These are phyloP conservation scores for Pelargonium australe DNA, from an alignment of 441 rosid genomes.

Conservation along the genomic window DNA sequence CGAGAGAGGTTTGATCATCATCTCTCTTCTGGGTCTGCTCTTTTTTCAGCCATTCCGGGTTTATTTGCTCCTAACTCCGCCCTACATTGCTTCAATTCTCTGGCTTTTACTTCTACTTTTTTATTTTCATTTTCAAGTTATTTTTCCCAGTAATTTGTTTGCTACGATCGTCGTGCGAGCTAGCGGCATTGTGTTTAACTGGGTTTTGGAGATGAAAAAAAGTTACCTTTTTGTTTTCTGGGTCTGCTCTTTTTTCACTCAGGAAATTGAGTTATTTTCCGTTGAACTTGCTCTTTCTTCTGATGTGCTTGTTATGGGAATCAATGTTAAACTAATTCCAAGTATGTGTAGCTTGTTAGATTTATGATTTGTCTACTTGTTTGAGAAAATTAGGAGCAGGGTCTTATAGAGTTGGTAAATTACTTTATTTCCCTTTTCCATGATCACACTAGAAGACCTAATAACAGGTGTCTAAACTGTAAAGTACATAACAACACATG, in stretches of 20 bases:
- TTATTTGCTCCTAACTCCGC: background rate
- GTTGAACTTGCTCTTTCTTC: background rate
- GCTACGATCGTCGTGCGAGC: background rate
- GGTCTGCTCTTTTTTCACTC: background rate
- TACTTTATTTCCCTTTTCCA: background rate
- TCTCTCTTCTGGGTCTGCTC: conserved; percentile 2
- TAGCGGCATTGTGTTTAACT: background rate
- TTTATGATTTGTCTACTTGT: background rate
- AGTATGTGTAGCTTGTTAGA: background rate
- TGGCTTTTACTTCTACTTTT: background rate
- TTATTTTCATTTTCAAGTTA: background rate
- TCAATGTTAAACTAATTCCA: too few species aligned
- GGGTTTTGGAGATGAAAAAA: background rate
- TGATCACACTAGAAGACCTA: conserved; percentile 1
- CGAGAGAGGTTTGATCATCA: background rate
- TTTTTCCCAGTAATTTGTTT: background rate
- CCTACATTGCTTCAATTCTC: background rate
- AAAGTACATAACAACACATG: background rate
- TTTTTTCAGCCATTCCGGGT: background rate
- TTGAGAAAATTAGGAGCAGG: background rate
- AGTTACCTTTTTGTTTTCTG: background rate
- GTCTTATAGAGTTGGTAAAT: background rate
- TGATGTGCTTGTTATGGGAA: background rate
- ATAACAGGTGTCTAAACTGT: background rate
- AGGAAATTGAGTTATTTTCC: background rate